Conservation (phyloP, 768 basidiomycete genomes). For the Trametes cinnabarina region DNA sequence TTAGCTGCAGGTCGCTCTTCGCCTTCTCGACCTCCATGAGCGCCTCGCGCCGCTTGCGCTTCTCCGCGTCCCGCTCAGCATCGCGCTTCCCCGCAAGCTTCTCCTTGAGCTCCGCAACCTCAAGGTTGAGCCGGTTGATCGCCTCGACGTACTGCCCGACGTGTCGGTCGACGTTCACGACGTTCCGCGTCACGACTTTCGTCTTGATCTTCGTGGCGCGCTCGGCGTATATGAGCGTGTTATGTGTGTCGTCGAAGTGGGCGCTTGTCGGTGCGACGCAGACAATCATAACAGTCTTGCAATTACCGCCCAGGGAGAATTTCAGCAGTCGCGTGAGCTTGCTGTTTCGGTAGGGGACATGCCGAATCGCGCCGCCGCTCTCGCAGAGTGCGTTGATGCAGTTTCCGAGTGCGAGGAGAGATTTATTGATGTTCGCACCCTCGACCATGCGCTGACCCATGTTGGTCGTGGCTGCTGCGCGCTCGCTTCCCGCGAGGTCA, state of each 20-base stretch:
- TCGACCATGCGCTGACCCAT: slow-evolving; percentile 99
- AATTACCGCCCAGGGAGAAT: slow-evolving; percentile 97
- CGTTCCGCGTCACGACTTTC: slow-evolving; percentile 92
- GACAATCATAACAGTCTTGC: slow-evolving; percentile 99
- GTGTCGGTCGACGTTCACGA: slow-evolving; percentile 91
- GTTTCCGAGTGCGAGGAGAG: slow-evolving; percentile 93
- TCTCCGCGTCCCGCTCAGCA: slow-evolving; percentile 59
- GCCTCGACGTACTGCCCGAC: slow-evolving; percentile 95
- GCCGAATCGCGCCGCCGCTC: slow-evolving; percentile 81
- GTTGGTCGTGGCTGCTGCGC: slow-evolving; percentile 93
- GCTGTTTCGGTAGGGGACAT: slow-evolving; percentile 96
- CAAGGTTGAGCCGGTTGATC: slow-evolving; percentile 81
- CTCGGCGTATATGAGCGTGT: slow-evolving; percentile 96
- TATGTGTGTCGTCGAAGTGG: slow-evolving; percentile 98
- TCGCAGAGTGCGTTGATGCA: slow-evolving; percentile 99
- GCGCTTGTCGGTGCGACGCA: slow-evolving; percentile 93
- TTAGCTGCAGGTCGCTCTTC: slow-evolving; percentile 66
- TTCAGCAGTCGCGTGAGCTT: slow-evolving; percentile 97
- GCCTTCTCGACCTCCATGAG: slow-evolving; percentile 71
- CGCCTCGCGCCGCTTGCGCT: slow-evolving; percentile 70
- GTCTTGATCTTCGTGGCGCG: slow-evolving; percentile 98
- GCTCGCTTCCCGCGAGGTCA: slow-evolving; percentile 95
- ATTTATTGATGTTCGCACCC: slow-evolving; percentile 99
- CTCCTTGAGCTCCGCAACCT: slow-evolving; percentile 83
- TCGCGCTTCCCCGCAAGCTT: slow-evolving; percentile 73